phyloP scores from a whole-genome alignment of 2,329 filamentous ascomycete species.

The Delphinella strobiligena region DNA sequence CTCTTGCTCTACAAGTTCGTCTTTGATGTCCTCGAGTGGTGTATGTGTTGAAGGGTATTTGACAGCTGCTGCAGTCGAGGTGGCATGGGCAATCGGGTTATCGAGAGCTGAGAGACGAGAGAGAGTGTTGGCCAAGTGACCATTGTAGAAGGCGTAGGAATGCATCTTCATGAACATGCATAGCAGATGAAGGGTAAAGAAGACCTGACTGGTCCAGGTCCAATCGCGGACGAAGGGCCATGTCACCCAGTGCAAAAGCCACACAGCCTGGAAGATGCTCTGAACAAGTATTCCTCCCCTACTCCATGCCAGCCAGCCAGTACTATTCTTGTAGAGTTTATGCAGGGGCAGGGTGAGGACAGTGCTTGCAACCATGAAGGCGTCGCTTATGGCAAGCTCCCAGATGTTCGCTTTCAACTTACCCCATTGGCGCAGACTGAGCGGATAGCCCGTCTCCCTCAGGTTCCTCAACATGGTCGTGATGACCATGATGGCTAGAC shows the following conservation, averaged over 20 bases:
- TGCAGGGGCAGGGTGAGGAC: slow-evolving; percentile 64
- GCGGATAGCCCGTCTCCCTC: slow-evolving; percentile 81
- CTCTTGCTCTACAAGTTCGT: slow-evolving; percentile 15
- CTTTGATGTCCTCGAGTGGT: slow-evolving; percentile 43
- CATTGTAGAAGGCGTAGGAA: slow-evolving; percentile 96
- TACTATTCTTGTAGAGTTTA: slow-evolving; percentile 47
- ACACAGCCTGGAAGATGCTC: slow-evolving; percentile 65
- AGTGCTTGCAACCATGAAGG: slow-evolving; percentile 71
- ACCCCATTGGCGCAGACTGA: slow-evolving; percentile 77
- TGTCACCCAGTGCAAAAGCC: slow-evolving; percentile 61
- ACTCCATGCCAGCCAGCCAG: slow-evolving; percentile 55
- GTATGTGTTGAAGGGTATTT: slow-evolving; percentile 49
- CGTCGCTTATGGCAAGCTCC: slow-evolving; percentile 73
- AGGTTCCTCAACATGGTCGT: slow-evolving; percentile 88
- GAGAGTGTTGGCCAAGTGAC: slow-evolving; percentile 80
- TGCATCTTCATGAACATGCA: slow-evolving; percentile 98
- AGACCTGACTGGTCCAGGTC: slow-evolving; percentile 97
- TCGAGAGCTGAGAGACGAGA: slow-evolving; percentile 71
- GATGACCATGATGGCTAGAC: slow-evolving; percentile 89
- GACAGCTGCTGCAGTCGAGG: slow-evolving; percentile 38
- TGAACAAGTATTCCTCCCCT: slow-evolving; percentile 70
- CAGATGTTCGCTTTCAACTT: slow-evolving; percentile 81
- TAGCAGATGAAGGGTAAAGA: slow-evolving; percentile 81
- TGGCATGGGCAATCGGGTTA: slow-evolving; percentile 37
- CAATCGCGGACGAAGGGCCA: slow-evolving; percentile 77